phyloP scores from a whole-genome alignment of 2,329 filamentous ascomycete species.

The Sarocladiaceae sp. region DNA sequence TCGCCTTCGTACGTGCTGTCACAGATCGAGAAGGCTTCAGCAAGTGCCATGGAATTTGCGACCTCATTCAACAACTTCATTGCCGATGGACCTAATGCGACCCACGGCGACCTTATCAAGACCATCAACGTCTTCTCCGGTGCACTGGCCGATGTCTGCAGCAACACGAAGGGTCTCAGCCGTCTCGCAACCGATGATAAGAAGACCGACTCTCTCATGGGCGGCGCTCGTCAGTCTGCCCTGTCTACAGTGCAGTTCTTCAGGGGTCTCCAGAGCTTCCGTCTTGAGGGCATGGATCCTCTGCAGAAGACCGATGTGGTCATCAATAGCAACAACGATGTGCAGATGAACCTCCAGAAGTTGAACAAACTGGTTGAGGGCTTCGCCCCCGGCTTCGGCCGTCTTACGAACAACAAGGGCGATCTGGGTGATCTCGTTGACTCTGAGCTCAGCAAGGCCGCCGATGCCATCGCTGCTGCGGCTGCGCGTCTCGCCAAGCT shows the following conservation, averaged over 20 bases:
- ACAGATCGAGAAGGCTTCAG: constrained; percentile 93
- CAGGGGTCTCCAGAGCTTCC: constrained; percentile 87
- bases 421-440: constrained; percentile 93
- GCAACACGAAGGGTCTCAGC: constrained; percentile 92
- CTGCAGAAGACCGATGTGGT: constrained; percentile 95
- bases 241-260: constrained; percentile 90
- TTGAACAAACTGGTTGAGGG: constrained; percentile 89
- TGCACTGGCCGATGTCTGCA: constrained; percentile 86
- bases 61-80: constrained; percentile 99
- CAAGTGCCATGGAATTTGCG: constrained; percentile 92
- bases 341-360: constrained; percentile 87
- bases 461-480: constrained; percentile 89
- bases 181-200: constrained; percentile 93
- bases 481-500: constrained; percentile 84
- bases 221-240: constrained; percentile 76
- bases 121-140: constrained; percentile 86
- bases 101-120: constrained; percentile 86
- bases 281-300: constrained; percentile 82
- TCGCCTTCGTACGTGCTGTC: constrained; percentile 92
- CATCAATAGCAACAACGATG: constrained; percentile 94
- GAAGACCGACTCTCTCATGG: constrained; percentile 80
- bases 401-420: constrained; percentile 70
- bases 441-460: constrained; percentile 83
- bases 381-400: constrained; percentile 81
- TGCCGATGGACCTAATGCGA: constrained; percentile 87